Evolutionary conservation across 805 yeast genomes (phyloP), one percentile per base, ranked within the genome.

Genomic region (Candida corydali): DNA sequence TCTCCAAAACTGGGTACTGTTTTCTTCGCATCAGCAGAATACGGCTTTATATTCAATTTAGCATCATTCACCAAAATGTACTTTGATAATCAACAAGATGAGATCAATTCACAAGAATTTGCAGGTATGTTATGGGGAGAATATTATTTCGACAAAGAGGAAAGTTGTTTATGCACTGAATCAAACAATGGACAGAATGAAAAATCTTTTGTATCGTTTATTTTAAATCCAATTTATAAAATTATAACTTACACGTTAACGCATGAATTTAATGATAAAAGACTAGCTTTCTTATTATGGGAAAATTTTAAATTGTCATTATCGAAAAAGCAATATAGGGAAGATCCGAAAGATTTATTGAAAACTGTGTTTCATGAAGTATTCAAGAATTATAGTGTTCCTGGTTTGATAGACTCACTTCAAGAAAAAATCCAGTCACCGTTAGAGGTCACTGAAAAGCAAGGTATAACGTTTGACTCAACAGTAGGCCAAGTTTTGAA

Each of bases 201-300:
- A 47, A 27, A 76, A 36, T 54, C 86, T 1, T 84, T 91, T 55
- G 70, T 73, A 5, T 64, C 69, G 30, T 82, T 87, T 47, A 69
- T 93, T 6, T 59, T 88, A 7, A 78, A 76, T 17, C 98, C 98
- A 2, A 50, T 91, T 9, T 91, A 88, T 61, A 89, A 91, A 53
- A 53, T 89, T 7, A 60, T 80, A 25, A 69, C 86, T 0, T 69
- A 75, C 34, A 67, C 84, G 0, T 51, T 91, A 8, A 69, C 86
- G 0, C 65, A 72, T 24, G 73, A 73, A 12, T 59, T 74, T 2
- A 54, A 59, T 4, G 50, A 47, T 3, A 38, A 43, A 5, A 61
- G 61, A 0, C 52, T 86, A 12, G 52, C 70, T 8, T 38, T 40
- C 3, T 54, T 74, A 16, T 55, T 86, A n/a, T 62, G 67, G 49